phyloP scores from a whole-genome alignment of 495 filamentous ascomycete species.

The Letharia lupina region DNA sequence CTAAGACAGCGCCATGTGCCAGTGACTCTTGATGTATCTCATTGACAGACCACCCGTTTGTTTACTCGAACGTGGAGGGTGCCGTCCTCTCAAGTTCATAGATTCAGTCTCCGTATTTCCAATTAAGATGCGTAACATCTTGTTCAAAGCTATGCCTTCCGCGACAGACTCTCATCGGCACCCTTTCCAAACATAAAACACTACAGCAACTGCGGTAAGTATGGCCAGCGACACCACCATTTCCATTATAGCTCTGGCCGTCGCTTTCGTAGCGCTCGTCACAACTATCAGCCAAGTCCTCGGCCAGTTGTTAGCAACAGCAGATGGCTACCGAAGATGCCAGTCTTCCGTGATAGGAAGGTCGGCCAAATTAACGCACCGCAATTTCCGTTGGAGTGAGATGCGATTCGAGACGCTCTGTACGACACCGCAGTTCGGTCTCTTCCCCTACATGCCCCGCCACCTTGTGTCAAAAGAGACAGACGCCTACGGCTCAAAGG shows the following conservation, averaged over 20 bases:
- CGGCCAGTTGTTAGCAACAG: slow-evolving; percentile 33
- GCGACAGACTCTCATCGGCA: too few relatives aligned
- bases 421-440: slow-evolving; percentile 23
- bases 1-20: too few relatives aligned
- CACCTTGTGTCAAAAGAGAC: neutral
- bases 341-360: slow-evolving; percentile 30
- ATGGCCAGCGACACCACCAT: slow-evolving; percentile 14
- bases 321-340: slow-evolving; percentile 35
- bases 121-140: too few relatives aligned
- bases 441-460: slow-evolving; percentile 12
- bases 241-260: slow-evolving; percentile 27
- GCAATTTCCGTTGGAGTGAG: slow-evolving; percentile 26
- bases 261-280: slow-evolving; percentile 32
- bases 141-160: too few relatives aligned
- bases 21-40: too few relatives aligned
- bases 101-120: too few relatives aligned
- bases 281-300: slow-evolving; percentile 31
- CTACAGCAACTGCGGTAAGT: neutral
- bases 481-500: neutral
- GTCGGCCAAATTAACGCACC: slow-evolving; percentile 27
- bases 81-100: too few relatives aligned
- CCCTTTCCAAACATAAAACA: too few relatives aligned
- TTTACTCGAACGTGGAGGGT: too few relatives aligned
- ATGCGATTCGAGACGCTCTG: slow-evolving; percentile 30
- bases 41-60: too few relatives aligned